Evolutionary conservation across 192 early-diverging fungal genomes (phyloP), one percentile per base, ranked within the genome.

Genomic region (Piromyces sp.): DNA sequence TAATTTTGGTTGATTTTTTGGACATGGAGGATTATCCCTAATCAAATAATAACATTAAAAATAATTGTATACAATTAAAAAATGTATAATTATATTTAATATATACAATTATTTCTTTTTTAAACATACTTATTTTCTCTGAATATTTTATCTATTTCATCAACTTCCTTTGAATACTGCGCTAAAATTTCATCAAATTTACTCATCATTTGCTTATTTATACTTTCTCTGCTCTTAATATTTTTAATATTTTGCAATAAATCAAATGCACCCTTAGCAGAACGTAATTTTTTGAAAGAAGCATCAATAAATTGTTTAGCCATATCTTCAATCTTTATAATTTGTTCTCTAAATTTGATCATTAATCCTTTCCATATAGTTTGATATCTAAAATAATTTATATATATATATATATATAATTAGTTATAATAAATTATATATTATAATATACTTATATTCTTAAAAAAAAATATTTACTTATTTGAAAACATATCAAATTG

Each of bases 231-330:
- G 16, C 83, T 85, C 42, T 89, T 90, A 81, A 91, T 91, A 81
- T 90, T 91, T 81, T 91, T 91, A 81, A 91, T 91, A 82, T 91
- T 91, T 81, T 91, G 90, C 36, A 91, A 83, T 30, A 91, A 80
- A 84, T 91, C 89, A 84, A 91, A 91, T 6, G 90, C 90, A 14
- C 90, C 90, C 80, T 91, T 88, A 7, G 90, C 90, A 78, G 88
- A 89, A n/a, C 89, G 81, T 17, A 91, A 84, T 80, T 91, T 91
- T 80, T 91, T 91, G 84, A 91, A 91, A 5, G 86, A 87, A 3
- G 90, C 90, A 81, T 91, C 90, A 78, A 91, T 91, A 82, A 91
- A 91, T 79, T 91, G 90, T 82, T 91, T 90, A 15, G 90, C 90
- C 90, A 91, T 91, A 81, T 91, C 90, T 80, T 91, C 90, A 78